phyloP scores from a whole-genome alignment of 768 basidiomycete species.

The Hortiboletus flavorubellus region DNA sequence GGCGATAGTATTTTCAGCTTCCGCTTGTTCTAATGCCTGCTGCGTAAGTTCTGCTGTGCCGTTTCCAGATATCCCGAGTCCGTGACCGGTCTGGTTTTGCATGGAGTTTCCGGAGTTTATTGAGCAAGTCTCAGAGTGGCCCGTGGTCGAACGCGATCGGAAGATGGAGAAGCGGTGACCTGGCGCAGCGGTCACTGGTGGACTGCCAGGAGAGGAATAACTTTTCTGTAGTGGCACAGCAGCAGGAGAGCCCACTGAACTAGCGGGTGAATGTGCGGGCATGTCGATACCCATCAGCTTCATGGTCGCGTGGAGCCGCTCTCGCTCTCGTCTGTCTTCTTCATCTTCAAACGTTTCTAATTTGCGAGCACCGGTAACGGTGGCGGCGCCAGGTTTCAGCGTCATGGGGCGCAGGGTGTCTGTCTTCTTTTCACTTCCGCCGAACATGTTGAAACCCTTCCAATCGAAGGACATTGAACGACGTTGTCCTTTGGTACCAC shows the following conservation, averaged over 20 bases:
- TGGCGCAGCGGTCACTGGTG: constrained; percentile 27
- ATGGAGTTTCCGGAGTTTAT: constrained; percentile 41
- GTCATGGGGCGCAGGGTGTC: constrained; percentile 69
- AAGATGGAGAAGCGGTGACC: constrained; percentile 70
- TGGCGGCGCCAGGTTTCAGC: constrained; percentile 57
- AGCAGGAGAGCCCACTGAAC: constrained; percentile 22
- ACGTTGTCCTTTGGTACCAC: constrained; percentile 48
- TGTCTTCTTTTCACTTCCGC: constrained; percentile 57
- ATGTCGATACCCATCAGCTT: constrained; percentile 89
- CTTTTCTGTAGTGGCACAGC: constrained; percentile 40
- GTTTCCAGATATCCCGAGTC: constrained; percentile 26
- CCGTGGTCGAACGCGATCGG: constrained; percentile 45
- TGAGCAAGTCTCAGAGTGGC: constrained; percentile 47
- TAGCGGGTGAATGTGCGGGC: constrained; percentile 45
- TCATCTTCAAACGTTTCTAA: constrained; percentile 90
- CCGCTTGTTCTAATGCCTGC: constrained; percentile 74
- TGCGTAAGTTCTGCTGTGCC: constrained; percentile 54
- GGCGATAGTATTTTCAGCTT: constrained; percentile 72
- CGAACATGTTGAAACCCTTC: constrained; percentile 73
- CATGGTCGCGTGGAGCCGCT: constrained; percentile 87
- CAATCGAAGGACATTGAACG: constrained; percentile 85
- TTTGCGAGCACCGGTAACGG: constrained; percentile 66
- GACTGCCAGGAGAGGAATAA: constrained; percentile 36
- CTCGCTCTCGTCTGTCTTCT: constrained; percentile 83
- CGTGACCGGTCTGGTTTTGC: constrained; percentile 33